Evolutionary conservation across 164 flowering plant species (phyloP), one percentile per base, ranked within the genome.

Genomic region (Magnolia changhungtana): DNA sequence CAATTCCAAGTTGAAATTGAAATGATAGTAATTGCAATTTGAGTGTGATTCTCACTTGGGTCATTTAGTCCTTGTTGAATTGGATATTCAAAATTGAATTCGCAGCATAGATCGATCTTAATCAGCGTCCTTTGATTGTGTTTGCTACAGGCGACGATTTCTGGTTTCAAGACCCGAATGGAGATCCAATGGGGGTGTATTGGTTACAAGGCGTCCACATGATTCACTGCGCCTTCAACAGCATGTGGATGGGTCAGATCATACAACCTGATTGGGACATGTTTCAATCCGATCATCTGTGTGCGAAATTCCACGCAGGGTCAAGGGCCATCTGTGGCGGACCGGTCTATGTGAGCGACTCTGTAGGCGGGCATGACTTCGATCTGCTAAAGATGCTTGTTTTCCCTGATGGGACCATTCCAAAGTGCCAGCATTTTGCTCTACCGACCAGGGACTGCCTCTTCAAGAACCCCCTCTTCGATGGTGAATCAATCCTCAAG

Each of bases 221-320:
- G 96, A 87, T 92, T 80, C 96, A 93, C 84, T 93, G 97, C 84
- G 90, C 98, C 24, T 93, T 86, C 74, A 95, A 95, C 88, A 93
- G 97, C 82, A 29, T 95, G 85, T 95, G 97, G 97, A 93, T 93
- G 91, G 96, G 96, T 2, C 94, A 95, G 81, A 83, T 91, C 20
- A 89, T 91, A 61, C 96, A 89, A 29, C 97, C 95, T 1, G 98
- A 94, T 80, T 94, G 97, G 98, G 98, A 92, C 75, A 94, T 94
- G 98, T 94, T 94, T 79, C 98, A 92, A 74, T 91, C 96, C 0
- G 91, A 91, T 73, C 98, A 95, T 74, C 24, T 59, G 0, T 89
- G 94, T 71, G 97, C 98, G 0, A 87, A 89, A 67, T 95, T 85
- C 73, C 97, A 92, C 58, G 95, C 97, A 10, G 96, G 89, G 1